Conservation (phyloP, 2,329 filamentous ascomycete species). For the Sarocladium brachiariae region DNA sequence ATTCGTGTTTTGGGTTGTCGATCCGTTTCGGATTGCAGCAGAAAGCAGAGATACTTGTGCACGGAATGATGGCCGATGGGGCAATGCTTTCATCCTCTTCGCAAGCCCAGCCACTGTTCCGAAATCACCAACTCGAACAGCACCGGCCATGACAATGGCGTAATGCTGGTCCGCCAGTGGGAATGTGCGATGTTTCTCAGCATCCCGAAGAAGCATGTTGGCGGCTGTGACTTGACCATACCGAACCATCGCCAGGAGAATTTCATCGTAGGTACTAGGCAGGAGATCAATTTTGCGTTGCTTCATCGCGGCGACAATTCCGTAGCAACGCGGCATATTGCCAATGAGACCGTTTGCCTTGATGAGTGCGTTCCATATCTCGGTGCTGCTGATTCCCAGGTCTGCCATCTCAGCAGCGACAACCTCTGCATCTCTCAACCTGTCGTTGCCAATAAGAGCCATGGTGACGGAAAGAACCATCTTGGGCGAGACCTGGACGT, state of each 20-base stretch:
- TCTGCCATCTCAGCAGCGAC: constrained; percentile 43
- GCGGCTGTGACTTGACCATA: constrained; percentile 44
- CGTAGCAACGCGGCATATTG: constrained; percentile 29
- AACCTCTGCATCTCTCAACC: constrained; percentile 28
- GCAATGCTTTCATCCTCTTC: background rate
- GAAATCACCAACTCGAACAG: constrained; percentile 38
- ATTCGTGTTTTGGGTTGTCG: background rate
- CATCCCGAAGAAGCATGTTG: constrained; percentile 38
- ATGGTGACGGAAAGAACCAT: constrained; percentile 62
- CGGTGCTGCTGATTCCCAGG: constrained; percentile 44
- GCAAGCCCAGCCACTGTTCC: background rate
- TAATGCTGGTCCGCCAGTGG: constrained; percentile 35
- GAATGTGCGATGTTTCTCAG: constrained; percentile 37
- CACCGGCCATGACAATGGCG: constrained; percentile 45
- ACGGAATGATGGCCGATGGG: constrained; percentile 24
- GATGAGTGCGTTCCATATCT: constrained; percentile 75
- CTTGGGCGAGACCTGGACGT: constrained; percentile 43
- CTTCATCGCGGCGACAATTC: constrained; percentile 42
- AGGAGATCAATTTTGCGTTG: constrained; percentile 39
- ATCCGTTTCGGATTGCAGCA: constrained; percentile 22
- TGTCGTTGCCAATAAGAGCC: constrained; percentile 48
- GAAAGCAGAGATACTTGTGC: constrained; percentile 36
- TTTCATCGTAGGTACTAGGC: constrained; percentile 40
- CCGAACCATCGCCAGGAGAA: constrained; percentile 42
- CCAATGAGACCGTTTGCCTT: constrained; percentile 52